Evolutionary conservation across 768 basidiomycete genomes (phyloP), one percentile per base, ranked within the genome.

Genomic region (Rhodosporidiobolus sp.): DNA sequence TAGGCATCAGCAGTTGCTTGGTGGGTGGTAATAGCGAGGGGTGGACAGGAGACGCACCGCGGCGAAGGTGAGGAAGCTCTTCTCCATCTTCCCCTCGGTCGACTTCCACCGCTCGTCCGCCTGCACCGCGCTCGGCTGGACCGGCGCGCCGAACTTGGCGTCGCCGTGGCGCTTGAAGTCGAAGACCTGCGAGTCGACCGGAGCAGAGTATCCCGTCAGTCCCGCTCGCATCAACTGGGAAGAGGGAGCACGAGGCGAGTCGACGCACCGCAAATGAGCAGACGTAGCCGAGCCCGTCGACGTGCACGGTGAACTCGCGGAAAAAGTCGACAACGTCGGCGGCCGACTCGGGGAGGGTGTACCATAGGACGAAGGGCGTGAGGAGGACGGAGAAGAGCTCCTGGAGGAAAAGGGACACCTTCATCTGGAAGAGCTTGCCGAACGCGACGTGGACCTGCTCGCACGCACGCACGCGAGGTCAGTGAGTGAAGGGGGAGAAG

Each of bases 51-150:
- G 49, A 53, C 67, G 24, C 62, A 79, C 55, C 54, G 87, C 88
- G 83, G 94, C 95, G 85, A 96, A 96, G 79, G 90, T 92, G 45
- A 95, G 83, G 83, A 96, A 91, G 80, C 90, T 92, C 83, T 98
- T 96, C 84, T 99, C 96, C 94, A 99, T 97, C 85, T 99, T 99
- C 48, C 92, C 92, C 76, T 95, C 90, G 72, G 90, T 91, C 9
- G 90, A 91, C 77, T 90, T 84, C 85, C 90, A 88, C 34, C 69
- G 30, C 30, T 60, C 55, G 17, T 66, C 65, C 43, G 8, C 45
- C 34, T 26, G 35, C 7, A 4, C 30, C 30, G 17, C 43, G 3
- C 32, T 34, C 28, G 32, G 50, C 50, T 84, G 82, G 7, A 86
- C 85, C 1, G 92, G 91, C 19, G 91, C 93, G n/a, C 92, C 92